Conservation (phyloP, 1,284 basidiomycete genomes). For the Rhodotorula sp. region DNA sequence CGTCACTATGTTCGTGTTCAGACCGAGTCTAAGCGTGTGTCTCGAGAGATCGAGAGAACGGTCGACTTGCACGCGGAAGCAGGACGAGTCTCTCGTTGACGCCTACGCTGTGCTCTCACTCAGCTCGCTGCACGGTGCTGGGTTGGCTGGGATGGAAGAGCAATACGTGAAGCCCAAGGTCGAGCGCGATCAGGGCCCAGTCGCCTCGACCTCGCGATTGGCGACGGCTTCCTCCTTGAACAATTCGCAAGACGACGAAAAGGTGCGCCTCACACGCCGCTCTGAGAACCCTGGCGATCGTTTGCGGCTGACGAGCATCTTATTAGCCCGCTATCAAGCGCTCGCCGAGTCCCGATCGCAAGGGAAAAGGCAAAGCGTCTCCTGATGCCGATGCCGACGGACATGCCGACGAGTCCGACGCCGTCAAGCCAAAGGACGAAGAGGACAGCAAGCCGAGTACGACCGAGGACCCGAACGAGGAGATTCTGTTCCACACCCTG, state of each 20-base stretch:
- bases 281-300: background rate
- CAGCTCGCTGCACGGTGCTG: too few species aligned
- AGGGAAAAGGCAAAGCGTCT: conserved; percentile 14
- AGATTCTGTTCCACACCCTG: conserved; percentile 19
- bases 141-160: too few species aligned
- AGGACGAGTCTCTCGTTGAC: too few species aligned
- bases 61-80: too few species aligned
- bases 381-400: background rate
- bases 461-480: conserved; percentile 22
- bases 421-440: background rate
- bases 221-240: background rate
- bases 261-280: background rate
- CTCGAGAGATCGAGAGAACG: too few species aligned
- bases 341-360: conserved; percentile 5
- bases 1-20: too few species aligned
- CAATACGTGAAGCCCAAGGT: too few species aligned
- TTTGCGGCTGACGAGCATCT: background rate
- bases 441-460: background rate
- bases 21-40: too few species aligned
- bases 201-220: background rate
- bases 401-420: background rate
- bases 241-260: background rate
- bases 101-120: too few species aligned
- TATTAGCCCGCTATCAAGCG: background rate
- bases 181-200: background rate